Evolutionary conservation across 1,139 yeast species (phyloP).

Genomic region (Candida tetrigidarum): DNA sequence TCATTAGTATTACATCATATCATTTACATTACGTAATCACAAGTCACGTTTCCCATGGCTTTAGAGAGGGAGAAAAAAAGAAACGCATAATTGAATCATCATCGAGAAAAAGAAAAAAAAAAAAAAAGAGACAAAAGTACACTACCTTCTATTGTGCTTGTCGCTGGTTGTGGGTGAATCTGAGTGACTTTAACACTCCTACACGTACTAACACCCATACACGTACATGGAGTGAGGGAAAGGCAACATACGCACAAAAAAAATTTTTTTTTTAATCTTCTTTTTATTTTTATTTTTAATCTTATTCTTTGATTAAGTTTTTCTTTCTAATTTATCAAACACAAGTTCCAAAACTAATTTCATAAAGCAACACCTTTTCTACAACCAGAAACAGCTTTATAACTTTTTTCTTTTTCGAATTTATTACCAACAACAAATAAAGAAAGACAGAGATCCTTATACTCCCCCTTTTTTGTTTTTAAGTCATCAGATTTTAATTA

Average conservation of each 20-base stretch:
- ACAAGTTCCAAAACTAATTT: too few relatives aligned
- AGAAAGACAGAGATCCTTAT: neutral
- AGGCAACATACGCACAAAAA: too few relatives aligned
- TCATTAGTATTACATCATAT: too few relatives aligned
- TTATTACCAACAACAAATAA: neutral
- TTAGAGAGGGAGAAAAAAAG: neutral
- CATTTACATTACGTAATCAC: too few relatives aligned
- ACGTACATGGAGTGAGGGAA: too few relatives aligned
- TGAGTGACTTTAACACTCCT: neutral
- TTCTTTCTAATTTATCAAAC: too few relatives aligned
- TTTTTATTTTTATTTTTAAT: too few relatives aligned
- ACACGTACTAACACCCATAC: neutral
- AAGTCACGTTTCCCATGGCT: too few relatives aligned
- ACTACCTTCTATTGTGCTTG: neutral
- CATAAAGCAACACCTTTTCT: too few relatives aligned
- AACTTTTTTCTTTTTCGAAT: neutral
- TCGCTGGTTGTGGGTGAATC: neutral
- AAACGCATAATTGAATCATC: conserved; percentile 2
- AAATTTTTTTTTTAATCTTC: too few relatives aligned
- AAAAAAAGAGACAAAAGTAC: neutral
- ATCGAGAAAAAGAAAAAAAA: neutral
- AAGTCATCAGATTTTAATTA: neutral
- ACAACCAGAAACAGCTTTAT: too few relatives aligned
- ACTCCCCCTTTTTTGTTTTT: neutral
- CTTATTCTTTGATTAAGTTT: too few relatives aligned